These are phyloP conservation scores for Fusarium keratoplasticum DNA, from an alignment of 2,329 filamentous ascomycete genomes.

Conservation along the genomic window DNA sequence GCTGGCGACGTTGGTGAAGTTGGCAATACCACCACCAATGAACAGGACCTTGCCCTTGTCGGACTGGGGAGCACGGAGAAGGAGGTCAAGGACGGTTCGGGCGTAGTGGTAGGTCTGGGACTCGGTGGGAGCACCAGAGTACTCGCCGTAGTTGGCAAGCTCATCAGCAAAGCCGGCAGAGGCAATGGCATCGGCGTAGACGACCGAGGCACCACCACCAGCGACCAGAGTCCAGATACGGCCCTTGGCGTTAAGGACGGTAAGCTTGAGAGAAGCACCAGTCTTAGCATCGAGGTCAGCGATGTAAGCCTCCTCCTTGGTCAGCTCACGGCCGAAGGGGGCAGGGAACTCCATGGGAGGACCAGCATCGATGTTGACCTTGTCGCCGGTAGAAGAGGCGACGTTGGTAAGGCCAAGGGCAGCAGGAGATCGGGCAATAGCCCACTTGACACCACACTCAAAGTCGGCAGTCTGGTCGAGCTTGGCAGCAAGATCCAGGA, in stretches of 20 bases:
- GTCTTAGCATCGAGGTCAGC: constrained; percentile 99
- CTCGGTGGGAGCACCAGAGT: constrained; percentile 98
- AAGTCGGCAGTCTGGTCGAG: constrained; percentile 99
- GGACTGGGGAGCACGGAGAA: constrained; percentile 88
- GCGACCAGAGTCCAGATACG: constrained; percentile 98
- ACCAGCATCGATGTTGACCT: constrained; percentile 94
- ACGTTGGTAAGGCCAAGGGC: constrained; percentile 85
- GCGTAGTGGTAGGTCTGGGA: constrained; percentile 99
- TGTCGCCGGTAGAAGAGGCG: constrained; percentile 71
- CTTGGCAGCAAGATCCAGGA: constrained; percentile 98
- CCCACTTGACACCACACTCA: constrained; percentile 99
- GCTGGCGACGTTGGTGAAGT: constrained; percentile 99
- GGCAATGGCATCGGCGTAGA: constrained; percentile 98
- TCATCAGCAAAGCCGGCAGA: constrained; percentile 95
- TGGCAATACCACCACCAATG: constrained; percentile 99
- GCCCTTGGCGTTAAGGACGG: constrained; percentile 89
- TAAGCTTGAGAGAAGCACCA: constrained; percentile 97
- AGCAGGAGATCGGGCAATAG: constrained; percentile 89
- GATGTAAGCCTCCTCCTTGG: constrained; percentile 99
- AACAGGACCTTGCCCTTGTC: constrained; percentile 98
- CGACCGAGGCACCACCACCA: constrained; percentile 98
- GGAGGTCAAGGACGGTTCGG: constrained; percentile 94
- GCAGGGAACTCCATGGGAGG: constrained; percentile 99
- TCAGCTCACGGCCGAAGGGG: constrained; percentile 97
- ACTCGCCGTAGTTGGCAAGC: constrained; percentile 99